Conservation (phyloP, 2,329 filamentous ascomycete genomes). For the Colletotrichum sp. region DNA sequence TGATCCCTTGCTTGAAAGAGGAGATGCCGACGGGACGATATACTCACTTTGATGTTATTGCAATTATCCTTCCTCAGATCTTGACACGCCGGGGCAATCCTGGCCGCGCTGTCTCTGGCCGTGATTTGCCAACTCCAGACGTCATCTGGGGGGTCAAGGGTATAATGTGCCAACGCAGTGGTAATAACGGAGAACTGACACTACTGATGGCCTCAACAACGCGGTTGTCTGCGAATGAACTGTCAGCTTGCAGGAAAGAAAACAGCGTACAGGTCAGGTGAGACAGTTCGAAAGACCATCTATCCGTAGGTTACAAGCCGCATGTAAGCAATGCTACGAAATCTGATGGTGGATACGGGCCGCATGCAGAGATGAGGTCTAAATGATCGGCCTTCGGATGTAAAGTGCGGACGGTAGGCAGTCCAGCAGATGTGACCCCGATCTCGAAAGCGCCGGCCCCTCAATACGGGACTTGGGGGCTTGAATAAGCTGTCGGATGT, state of each 20-base stretch:
- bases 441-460: not conserved
- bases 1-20: constrained; percentile 1
- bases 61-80: not conserved
- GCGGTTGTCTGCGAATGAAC: not conserved
- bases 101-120: not conserved
- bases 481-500: not conserved
- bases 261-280: not conserved
- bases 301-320: not conserved
- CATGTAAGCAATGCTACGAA: not conserved
- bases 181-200: not conserved
- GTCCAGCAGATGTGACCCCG: not conserved
- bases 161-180: constrained; percentile 10
- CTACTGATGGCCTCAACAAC: not conserved
- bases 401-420: not conserved
- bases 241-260: not conserved
- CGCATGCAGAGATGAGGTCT: not conserved
- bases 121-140: not conserved
- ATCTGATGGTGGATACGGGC: not conserved
- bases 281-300: not conserved
- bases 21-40: not conserved
- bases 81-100: not conserved
- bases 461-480: not conserved
- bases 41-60: not conserved
- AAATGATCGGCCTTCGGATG: not conserved
- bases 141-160: constrained; percentile 1